Percentiles rank a stretch among this genome's conserved stretches.
phyloP scores from a whole-genome alignment of 495 filamentous ascomycete species.

The Aspergillus indologenus region DNA sequence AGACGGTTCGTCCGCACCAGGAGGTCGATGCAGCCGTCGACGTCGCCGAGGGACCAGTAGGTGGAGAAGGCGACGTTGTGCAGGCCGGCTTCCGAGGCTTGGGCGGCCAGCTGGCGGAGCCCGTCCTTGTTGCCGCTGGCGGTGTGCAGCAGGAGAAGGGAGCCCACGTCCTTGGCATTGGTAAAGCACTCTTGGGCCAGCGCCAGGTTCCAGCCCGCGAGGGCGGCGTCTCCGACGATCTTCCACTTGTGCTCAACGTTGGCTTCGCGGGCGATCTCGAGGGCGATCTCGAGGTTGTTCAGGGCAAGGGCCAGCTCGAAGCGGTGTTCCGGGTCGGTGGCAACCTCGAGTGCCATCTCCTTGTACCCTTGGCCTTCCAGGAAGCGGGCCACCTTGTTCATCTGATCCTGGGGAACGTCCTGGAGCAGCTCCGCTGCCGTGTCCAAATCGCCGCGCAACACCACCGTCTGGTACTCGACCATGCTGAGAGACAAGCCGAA shows the following conservation, averaged over 20 bases:
- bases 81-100: conserved; percentile 71
- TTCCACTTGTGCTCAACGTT: conserved; percentile 98
- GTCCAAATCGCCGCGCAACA: conserved; percentile 94
- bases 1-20: conserved; percentile 71
- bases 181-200: conserved; percentile 92
- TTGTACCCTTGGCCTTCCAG: conserved; percentile 97
- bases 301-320: conserved; percentile 89
- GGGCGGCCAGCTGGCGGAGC: conserved; percentile 63
- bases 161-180: conserved; percentile 85
- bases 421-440: conserved; percentile 79
- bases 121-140: conserved; percentile 74
- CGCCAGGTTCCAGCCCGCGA: conserved; percentile 78
- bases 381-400: conserved; percentile 97
- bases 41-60: conserved; percentile 82
- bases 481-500: conserved; percentile 91
- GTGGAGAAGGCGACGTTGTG: conserved; percentile 92
- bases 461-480: conserved; percentile 94
- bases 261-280: conserved; percentile 76
- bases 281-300: conserved; percentile 77
- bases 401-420: conserved; percentile 81
- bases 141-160: conserved; percentile 80
- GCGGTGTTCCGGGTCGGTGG: conserved; percentile 92
- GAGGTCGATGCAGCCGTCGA: conserved; percentile 77
- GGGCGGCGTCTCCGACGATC: conserved; percentile 86
- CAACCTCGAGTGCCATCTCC: conserved; percentile 91